Conservation (phyloP, 768 basidiomycete genomes). For the Lactarius psammicola region DNA sequence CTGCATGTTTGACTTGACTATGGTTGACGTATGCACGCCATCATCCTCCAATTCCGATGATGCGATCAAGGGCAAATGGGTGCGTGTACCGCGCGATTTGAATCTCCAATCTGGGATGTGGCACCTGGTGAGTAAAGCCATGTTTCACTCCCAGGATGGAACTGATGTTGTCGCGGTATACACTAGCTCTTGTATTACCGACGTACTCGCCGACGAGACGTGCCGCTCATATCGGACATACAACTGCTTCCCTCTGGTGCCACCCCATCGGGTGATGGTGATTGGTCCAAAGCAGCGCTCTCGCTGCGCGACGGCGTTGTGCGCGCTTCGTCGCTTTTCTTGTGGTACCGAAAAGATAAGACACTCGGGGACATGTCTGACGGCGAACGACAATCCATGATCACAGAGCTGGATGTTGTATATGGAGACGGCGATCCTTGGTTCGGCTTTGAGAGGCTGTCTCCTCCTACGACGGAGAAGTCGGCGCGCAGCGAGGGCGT, state of each 20-base stretch:
- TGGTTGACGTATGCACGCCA: constrained; percentile 66
- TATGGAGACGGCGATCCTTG: constrained; percentile 83
- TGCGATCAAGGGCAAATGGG: constrained; percentile 83
- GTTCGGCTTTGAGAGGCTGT: constrained; percentile 80
- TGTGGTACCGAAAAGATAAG: constrained; percentile 81
- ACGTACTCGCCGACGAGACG: constrained; percentile 77
- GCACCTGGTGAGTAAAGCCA: constrained; percentile 52
- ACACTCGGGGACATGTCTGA: constrained; percentile 58
- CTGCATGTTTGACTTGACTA: constrained; percentile 63
- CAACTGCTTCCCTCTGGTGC: constrained; percentile 56
- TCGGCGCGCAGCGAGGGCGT: constrained; percentile 48
- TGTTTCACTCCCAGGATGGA: constrained; percentile 13
- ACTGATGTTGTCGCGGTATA: constrained; percentile 30
- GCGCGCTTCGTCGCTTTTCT: constrained; percentile 52
- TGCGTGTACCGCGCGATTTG: constrained; percentile 78
- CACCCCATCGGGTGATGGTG: constrained; percentile 44
- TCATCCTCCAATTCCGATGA: constrained; percentile 67
- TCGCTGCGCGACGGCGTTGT: constrained; percentile 66
- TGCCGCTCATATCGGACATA: constrained; percentile 75
- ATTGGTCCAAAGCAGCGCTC: constrained; percentile 63
- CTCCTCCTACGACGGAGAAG: constrained; percentile 50
- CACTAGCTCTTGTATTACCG: constrained; percentile 73
- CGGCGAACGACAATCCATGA: constrained; percentile 55
- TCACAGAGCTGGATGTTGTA: constrained; percentile 90
- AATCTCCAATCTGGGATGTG: constrained; percentile 62